These are phyloP conservation scores for Teratosphaeria pseudoeucalypti DNA, from an alignment of 2,329 filamentous ascomycete species.

Conservation along the genomic window DNA sequence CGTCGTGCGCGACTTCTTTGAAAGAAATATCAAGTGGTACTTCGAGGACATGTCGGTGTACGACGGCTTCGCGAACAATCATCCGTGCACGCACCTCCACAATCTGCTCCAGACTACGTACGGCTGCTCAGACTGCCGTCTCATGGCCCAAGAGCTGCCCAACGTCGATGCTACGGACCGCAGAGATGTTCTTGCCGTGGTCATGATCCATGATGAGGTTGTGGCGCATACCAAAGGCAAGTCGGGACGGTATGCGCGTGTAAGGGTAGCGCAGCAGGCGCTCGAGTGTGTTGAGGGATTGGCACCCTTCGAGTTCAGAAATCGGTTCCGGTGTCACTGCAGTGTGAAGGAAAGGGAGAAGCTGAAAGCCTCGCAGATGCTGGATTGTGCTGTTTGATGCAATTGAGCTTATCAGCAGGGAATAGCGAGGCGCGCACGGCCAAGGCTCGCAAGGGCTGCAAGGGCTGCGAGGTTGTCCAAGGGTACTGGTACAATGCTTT, in stretches of 20 bases:
- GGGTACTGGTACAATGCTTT: neutral
- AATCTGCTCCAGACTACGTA: slow-evolving; percentile 54
- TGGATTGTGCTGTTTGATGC: neutral
- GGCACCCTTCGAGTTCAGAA: slow-evolving; percentile 48
- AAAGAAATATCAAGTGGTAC: slow-evolving; percentile 60
- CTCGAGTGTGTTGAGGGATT: slow-evolving; percentile 42
- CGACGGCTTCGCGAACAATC: slow-evolving; percentile 75
- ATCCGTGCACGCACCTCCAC: slow-evolving; percentile 62
- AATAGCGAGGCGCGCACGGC: neutral
- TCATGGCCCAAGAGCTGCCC: slow-evolving; percentile 43
- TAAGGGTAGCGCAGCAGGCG: slow-evolving; percentile 52
- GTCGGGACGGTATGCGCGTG: slow-evolving; percentile 60
- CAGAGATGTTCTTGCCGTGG: slow-evolving; percentile 51
- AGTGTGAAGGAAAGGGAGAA: neutral
- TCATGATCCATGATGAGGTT: slow-evolving; percentile 65
- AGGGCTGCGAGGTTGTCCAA: neutral
- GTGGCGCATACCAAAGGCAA: slow-evolving; percentile 54
- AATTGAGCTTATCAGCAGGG: neutral
- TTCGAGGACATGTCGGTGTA: slow-evolving; percentile 76
- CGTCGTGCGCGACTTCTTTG: slow-evolving; percentile 67
- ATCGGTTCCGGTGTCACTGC: slow-evolving; percentile 56
- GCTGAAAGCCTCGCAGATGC: neutral
- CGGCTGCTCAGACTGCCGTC: slow-evolving; percentile 52
- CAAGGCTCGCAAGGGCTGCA: neutral
- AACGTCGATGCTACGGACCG: slow-evolving; percentile 37